A percentile compares a stretch with the other conserved stretches of the same genome.
Evolutionary conservation across 139 green algal genomes (phyloP).

Genomic region (Chlorella vulgaris): DNA sequence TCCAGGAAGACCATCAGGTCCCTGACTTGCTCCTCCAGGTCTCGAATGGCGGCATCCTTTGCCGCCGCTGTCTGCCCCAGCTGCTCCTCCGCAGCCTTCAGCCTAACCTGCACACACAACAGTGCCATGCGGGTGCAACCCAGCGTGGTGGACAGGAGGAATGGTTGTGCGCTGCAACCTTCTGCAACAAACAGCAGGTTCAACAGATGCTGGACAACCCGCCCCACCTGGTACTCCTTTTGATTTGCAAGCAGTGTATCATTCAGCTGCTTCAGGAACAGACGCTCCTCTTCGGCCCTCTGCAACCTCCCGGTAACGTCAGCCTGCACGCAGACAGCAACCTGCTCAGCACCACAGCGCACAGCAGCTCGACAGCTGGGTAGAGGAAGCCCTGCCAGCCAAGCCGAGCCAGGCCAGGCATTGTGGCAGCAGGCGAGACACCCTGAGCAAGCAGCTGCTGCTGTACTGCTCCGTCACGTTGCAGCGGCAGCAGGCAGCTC

Average conservation of each 20-base stretch:
- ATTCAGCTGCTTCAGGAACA: slow-evolving; percentile 80
- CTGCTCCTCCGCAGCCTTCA: slow-evolving; percentile 8
- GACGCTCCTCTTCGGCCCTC: slow-evolving; percentile 60
- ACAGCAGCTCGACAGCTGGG: no score
- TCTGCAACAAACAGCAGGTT: not conserved
- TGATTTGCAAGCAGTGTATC: slow-evolving; percentile 61
- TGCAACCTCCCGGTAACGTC: slow-evolving; percentile 35
- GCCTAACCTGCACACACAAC: not conserved
- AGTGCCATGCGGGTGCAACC: not conserved
- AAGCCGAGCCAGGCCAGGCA: no score
- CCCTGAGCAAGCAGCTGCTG: no score
- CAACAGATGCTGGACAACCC: no score
- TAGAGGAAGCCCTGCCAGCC: no score
- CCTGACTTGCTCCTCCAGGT: slow-evolving; percentile 66
- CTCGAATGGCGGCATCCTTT: slow-evolving; percentile 53
- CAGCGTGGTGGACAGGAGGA: no score
- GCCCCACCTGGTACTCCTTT: slow-evolving; percentile 34
- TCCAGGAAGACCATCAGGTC: slow-evolving; percentile 88
- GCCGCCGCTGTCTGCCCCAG: slow-evolving; percentile 14
- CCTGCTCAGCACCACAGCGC: not conserved
- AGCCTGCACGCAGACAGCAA: slow-evolving; percentile 30
- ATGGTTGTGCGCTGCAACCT: not conserved
- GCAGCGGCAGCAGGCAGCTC: no score
- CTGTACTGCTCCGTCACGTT: no score
- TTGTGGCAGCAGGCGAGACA: not conserved